Evolutionary conservation across 2,329 filamentous ascomycete species (phyloP), one percentile per base, ranked within the genome.

Genomic region (Colletotrichum endophyticum): DNA sequence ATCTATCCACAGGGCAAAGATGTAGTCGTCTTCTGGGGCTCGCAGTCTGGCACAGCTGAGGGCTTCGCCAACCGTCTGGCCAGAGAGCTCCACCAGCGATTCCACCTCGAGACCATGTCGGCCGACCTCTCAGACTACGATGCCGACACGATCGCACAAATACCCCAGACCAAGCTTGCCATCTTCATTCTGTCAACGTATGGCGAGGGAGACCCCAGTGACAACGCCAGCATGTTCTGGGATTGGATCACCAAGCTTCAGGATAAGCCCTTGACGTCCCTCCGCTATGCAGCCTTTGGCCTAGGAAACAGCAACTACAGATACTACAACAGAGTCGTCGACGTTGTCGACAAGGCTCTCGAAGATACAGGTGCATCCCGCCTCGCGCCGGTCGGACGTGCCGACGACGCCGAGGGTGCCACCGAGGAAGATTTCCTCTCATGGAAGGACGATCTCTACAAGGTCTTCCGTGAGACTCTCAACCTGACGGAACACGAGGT

Each of bases 61-160:
- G 82, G 83, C 12, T 84, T 88, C 67, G 87, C 87, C 9, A 83
- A 83, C 66, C 82, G 83, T 7, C 80, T 89, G 1, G 83, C 83
- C 6, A 82, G 84, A 63, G 87, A 89, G 66, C 83, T 83, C 61
- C 80, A 81, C 22, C 80, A 82, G 34, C 82, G 84, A 22, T 88
- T 87, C 64, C 85, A 86, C 7, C 80, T 87, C 15, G 81, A 85
- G 59, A 80, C 83, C 9, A 77, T 89, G 30, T 83, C 83, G 0
- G 87, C 86, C 8, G 87, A 89, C 72, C 80, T 89, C 4, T 86
- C 85, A 8, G 88, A 90, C 72, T 90, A 86, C 71, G 87, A 90
- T 66, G 80, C 83, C 3, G 84, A 86, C 3, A 84, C 81, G 4
- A 84, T 88, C 22, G 79, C 81, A 7, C 56, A 73, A 1, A 67